Conservation (phyloP, 2,329 filamentous ascomycete species). For the Huntiella omanensis region DNA sequence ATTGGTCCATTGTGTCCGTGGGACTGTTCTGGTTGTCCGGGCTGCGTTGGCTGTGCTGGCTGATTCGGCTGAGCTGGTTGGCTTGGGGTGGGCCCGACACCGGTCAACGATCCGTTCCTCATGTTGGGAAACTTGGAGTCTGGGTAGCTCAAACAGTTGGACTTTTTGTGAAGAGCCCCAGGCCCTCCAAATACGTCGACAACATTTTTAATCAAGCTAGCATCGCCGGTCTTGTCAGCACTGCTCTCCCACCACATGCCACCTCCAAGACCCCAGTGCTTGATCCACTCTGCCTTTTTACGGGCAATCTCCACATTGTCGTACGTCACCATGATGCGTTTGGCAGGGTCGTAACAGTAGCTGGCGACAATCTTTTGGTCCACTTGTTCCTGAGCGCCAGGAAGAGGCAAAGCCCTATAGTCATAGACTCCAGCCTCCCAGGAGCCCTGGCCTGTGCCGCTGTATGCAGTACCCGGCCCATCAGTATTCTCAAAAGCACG, state of each 20-base stretch:
- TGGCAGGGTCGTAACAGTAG: conserved; percentile 52
- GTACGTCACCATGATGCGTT: conserved; percentile 57
- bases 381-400: conserved; percentile 42
- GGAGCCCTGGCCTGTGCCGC: conserved; percentile 55
- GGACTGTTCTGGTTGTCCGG: too few relatives aligned
- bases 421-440: conserved; percentile 81
- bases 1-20: too few relatives aligned
- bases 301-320: conserved; percentile 50
- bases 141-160: conserved; percentile 46
- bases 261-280: conserved; percentile 49
- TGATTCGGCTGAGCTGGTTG: too few relatives aligned
- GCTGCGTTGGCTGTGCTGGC: too few relatives aligned
- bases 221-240: conserved; percentile 45
- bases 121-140: conserved; percentile 54
- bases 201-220: conserved; percentile 50
- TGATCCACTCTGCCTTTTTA: conserved; percentile 55
- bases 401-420: conserved; percentile 64
- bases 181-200: conserved; percentile 39
- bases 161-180: conserved; percentile 26
- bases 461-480: conserved; percentile 50
- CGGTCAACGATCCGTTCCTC: conserved; percentile 31
- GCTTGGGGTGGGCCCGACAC: too few relatives aligned
- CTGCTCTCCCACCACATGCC: conserved; percentile 98
- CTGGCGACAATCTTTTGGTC: conserved; percentile 50
- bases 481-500: conserved; percentile 65